phyloP scores from a whole-genome alignment of 306 rosid species.

The Casuarina equisetifolia region DNA sequence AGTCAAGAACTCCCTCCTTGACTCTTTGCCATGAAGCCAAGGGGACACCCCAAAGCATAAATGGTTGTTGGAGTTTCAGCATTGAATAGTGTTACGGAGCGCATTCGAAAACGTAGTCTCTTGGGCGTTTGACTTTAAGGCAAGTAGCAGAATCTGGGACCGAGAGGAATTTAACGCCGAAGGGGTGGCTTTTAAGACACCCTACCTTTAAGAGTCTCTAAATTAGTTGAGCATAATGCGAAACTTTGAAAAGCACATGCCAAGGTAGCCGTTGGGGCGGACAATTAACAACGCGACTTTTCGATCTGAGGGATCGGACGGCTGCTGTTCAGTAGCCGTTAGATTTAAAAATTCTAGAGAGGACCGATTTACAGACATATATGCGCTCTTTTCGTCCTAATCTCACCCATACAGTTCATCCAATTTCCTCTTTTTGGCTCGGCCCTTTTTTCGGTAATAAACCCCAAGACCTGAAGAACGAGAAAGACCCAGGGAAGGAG shows the following conservation, averaged over 20 bases:
- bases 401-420: constrained; percentile 22
- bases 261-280: constrained; percentile 38
- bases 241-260: constrained; percentile 39
- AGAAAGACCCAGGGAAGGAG: not conserved
- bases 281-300: constrained; percentile 39
- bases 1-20: too few species aligned
- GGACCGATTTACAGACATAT: constrained; percentile 37
- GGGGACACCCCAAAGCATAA: too few species aligned
- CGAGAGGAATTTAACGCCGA: not conserved
- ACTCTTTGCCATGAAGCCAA: too few species aligned
- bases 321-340: constrained; percentile 47
- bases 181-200: not conserved
- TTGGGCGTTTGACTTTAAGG: not conserved
- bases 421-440: not conserved
- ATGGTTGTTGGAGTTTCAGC: too few species aligned
- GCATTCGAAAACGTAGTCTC: too few species aligned
- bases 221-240: not conserved
- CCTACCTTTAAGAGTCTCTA: not conserved
- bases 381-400: constrained; percentile 41
- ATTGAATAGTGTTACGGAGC: too few species aligned
- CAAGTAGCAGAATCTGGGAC: not conserved
- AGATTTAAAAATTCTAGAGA: constrained; percentile 29
- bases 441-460: constrained; percentile 4
- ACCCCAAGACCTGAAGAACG: constrained; percentile 10
- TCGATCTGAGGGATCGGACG: constrained; percentile 33